These are phyloP conservation scores for Fonsecaea monophora DNA, from an alignment of 2,329 filamentous ascomycete genomes.

Conservation along the genomic window DNA sequence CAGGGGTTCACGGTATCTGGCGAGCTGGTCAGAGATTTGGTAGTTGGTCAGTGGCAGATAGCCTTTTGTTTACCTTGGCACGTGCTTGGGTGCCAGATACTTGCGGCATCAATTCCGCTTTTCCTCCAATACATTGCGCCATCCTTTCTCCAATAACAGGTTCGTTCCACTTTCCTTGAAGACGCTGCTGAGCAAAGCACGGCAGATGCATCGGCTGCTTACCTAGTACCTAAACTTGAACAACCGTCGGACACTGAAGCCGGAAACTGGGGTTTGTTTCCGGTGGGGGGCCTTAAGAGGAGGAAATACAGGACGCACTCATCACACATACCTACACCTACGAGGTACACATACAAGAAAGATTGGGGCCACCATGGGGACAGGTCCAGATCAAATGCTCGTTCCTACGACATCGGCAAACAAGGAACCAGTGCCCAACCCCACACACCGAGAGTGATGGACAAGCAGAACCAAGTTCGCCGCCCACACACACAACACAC, in stretches of 20 bases:
- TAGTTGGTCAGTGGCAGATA: background rate
- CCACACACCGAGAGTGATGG: background rate
- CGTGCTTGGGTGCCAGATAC: background rate
- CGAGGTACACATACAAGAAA: constrained; percentile 26
- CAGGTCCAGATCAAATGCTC: too few relatives aligned
- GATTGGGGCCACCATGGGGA: too few relatives aligned
- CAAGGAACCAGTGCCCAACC: background rate
- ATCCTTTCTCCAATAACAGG: background rate
- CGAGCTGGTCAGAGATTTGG: background rate
- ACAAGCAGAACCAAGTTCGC: too few relatives aligned
- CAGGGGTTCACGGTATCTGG: background rate
- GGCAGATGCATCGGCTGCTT: background rate
- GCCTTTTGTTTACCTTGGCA: background rate
- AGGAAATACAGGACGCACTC: too few relatives aligned
- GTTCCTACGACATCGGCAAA: background rate
- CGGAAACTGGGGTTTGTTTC: background rate
- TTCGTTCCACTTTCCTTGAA: background rate
- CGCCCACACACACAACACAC: too few relatives aligned
- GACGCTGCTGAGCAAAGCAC: background rate
- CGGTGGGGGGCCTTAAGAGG: background rate
- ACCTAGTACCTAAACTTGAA: background rate
- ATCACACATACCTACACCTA: background rate
- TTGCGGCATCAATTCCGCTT: background rate
- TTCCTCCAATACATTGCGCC: background rate
- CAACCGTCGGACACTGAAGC: too few relatives aligned